phyloP scores from a whole-genome alignment of 164 flowering plant species.

The Pachysandra terminalis region DNA sequence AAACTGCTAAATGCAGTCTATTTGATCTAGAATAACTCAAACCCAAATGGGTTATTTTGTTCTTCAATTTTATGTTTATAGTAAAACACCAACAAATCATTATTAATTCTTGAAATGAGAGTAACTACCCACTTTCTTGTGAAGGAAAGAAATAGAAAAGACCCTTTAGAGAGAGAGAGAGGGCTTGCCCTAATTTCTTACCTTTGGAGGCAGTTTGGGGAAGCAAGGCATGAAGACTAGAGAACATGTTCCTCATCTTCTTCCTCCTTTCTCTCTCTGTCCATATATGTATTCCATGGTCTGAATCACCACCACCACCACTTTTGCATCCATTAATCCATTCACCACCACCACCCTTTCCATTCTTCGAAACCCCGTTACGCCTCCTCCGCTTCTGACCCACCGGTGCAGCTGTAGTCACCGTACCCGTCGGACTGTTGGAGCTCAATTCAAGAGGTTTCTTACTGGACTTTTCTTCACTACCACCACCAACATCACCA shows the following conservation, averaged over 20 bases:
- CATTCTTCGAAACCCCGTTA: slow-evolving; percentile 8
- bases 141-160: background rate
- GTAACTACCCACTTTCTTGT: background rate
- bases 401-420: background rate
- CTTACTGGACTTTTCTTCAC: slow-evolving; percentile 9
- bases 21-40: too few species aligned
- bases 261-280: slow-evolving; percentile 93
- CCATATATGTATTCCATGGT: slow-evolving; percentile 74
- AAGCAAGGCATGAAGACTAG: slow-evolving; percentile 78
- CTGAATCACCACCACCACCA: slow-evolving; percentile 37
- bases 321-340: slow-evolving; percentile 14
- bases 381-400: slow-evolving; percentile 22
- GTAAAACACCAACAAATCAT: too few species aligned
- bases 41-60: too few species aligned
- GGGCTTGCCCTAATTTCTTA: slow-evolving; percentile 14
- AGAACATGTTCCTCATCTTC: slow-evolving; percentile 89
- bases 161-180: slow-evolving; percentile 1
- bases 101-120: too few species aligned
- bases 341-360: slow-evolving; percentile 7
- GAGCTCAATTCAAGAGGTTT: slow-evolving; percentile 8
- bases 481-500: background rate
- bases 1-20: too few species aligned
- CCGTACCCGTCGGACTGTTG: slow-evolving; percentile 14
- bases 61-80: too few species aligned
- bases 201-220: slow-evolving; percentile 90